Evolutionary conservation across 2,329 filamentous ascomycete genomes (phyloP), one percentile per base, ranked within the genome.

Genomic region (Helotiales sp.): DNA sequence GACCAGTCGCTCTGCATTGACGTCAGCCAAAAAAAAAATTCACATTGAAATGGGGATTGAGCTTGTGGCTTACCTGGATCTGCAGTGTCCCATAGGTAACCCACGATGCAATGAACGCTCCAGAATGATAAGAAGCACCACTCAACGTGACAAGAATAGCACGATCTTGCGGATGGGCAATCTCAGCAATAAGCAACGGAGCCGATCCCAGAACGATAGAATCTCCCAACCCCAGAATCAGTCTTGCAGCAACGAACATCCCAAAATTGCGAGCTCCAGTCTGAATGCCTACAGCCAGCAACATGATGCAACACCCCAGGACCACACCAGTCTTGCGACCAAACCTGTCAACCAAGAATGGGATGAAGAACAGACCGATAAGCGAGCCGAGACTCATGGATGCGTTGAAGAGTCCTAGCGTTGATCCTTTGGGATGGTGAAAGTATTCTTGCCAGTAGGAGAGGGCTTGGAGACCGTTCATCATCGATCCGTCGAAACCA

Each of bases 311-410:
- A 60, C 79, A 80, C 37, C 81, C 80, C 68, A 82, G 78, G 57
- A 83, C 77, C 63, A 85, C 80, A 65, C 81, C 82, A 70, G 78
- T 75, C 47, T 80, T 78, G 59, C 83, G 79, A 22, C 83, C 83
- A 17, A 82, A 74, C 22, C 77, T 72, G 77, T 85, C 82, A 24
- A 81, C 80, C n/a, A 78, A 77, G 73, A 81, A 84, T n/a, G 83
- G 82, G 4, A 81, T 79, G 57, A 82, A 76, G 4, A 81, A 80
- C 24, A 84, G 75, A 58, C 82, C 81, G 20, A 78, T 77, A 37
- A 84, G 74, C 15, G 79, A 81, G 58, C 83, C 83, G 30, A 84
- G 77, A 30, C 80, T 79, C 79, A 82, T 81, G 73, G 82, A 82
- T 61, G 78, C 78, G 52, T 79, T 78, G 50, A 83, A 75, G 45